Base-by-base conservation (phyloP, 345 rosid species). In the Citropsis articulata region DNA sequence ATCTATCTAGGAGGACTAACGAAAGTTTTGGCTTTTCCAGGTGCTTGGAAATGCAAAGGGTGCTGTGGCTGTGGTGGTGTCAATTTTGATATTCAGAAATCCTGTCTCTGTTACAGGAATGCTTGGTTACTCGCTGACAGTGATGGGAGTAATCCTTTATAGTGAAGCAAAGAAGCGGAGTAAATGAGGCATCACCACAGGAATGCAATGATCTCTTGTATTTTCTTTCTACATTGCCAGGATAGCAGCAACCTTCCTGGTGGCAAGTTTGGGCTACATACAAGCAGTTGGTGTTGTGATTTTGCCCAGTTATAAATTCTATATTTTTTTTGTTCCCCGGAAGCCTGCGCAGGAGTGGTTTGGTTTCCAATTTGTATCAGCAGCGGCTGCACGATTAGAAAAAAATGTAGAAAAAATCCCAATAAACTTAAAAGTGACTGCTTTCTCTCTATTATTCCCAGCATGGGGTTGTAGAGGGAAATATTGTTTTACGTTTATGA, bases 41-140 rank as follows among this genome's bases (percentile, higher is more conserved):
- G 98, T 97, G 69, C 90, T 97, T 69, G 99, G 99, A 73, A 97
- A 97, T 78, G 99, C 99, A 19, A 97, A 97, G 85, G 99, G 99
- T 38, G 98, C 99, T 5, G 98, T 94, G 72, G 99, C 98, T 7
- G 98, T 97, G 82, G 99, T 97, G 80, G 90, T 97, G 13, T 97
- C 99, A 1, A 94, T 97, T 83, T 84, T 97, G 73, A 94, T 97
- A 55, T 97, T 97, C 87, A 97, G 87, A 79, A 97, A 97, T 83
- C 99, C 98, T 0, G 98, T 97, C 10, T 91, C 98, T 3, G 94
- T 93, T n/a, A 94, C 98, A 1, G 99, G 99, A 75, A 97, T 97
- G 98, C 89, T 97, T 21, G 99, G 98, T 79, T 97, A 97, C 80
- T 31, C 90, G 1, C 91, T 97, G n/a, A 97, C 99, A 2, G 98